A percentile compares a stretch with the other conserved stretches of the same genome.
Conservation (phyloP, 2,329 filamentous ascomycete species). For the Amauroascus verrucosus region DNA sequence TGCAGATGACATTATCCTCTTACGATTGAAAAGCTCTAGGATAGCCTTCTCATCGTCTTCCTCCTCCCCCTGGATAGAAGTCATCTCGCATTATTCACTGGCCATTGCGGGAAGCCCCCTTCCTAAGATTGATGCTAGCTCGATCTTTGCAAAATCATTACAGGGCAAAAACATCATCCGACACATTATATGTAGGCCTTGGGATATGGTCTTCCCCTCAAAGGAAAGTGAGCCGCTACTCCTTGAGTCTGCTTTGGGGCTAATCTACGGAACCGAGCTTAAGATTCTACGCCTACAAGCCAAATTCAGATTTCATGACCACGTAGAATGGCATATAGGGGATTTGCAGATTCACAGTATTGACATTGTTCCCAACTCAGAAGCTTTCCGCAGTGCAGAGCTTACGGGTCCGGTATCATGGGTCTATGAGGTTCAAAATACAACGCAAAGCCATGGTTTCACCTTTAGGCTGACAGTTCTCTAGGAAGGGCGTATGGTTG, state of each 20-base stretch:
- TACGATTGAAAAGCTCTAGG: slow-evolving; percentile 17
- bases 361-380: background rate
- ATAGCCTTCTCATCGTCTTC: too few relatives aligned
- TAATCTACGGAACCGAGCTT: slow-evolving; percentile 24
- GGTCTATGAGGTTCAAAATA: background rate
- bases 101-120: slow-evolving; percentile 12
- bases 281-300: slow-evolving; percentile 10
- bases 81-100: slow-evolving; percentile 22
- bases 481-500: background rate
- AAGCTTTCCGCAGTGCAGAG: background rate
- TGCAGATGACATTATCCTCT: slow-evolving; percentile 28
- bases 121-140: slow-evolving; percentile 19
- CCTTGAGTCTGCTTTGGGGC: slow-evolving; percentile 18
- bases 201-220: slow-evolving; percentile 16
- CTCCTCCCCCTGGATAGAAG: slow-evolving; percentile 21
- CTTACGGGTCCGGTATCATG: slow-evolving; percentile 11
- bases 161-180: slow-evolving; percentile 21
- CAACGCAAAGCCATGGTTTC: background rate
- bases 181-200: slow-evolving; percentile 27
- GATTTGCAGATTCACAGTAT: background rate
- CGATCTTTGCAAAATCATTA: slow-evolving; percentile 25
- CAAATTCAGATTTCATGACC: background rate
- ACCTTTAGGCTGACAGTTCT: background rate
- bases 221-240: background rate
- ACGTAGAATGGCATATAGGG: background rate